Evolutionary conservation across 805 yeast genomes (phyloP), one percentile per base, ranked within the genome.

Genomic region (Candida ovalis): DNA sequence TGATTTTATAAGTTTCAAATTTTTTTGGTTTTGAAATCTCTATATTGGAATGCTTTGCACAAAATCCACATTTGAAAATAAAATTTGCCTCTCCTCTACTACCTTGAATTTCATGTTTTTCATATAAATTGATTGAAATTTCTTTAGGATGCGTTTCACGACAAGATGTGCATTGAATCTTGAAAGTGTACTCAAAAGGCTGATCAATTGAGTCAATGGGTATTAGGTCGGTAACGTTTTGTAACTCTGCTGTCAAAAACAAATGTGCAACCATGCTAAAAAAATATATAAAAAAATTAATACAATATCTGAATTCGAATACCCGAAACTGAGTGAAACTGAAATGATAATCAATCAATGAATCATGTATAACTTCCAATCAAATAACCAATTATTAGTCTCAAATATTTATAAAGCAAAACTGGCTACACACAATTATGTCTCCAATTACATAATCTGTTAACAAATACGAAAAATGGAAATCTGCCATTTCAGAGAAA

Each of bases 81-180:
- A 90, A 88, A 53, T 83, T 87, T 7, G 96, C 95, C 51, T 82
- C 88, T 13, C 97, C 97, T 51, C 82, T 76, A 39, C 91, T 79
- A 0, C 88, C 89, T 1, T 77, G 64, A 23, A 88, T 71, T 23
- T 82, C 87, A 63, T 81, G 81, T 44, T 71, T 66, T 54, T 85
- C 96, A 54, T 76, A 78, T 48, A 80, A 68, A 64, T 86, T 86
- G 60, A 91, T 81, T 22, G 78, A 72, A 25, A 89, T 77, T 15
- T 80, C 79, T 56, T 89, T 87, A 19, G 77, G 78, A 64, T 92
- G 96, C 7, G 64, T 67, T 52, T 88, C 95, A 52, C 91, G 79
- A 68, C 99, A 92, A 36, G 77, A 75, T 1, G 85, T 82, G 64
- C 99, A 92, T 57, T 77, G 77, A 15, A 90, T 74, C 48, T 72